Conservation (phyloP, 2,329 filamentous ascomycete genomes). For the Cordyceps cateniannulata region DNA sequence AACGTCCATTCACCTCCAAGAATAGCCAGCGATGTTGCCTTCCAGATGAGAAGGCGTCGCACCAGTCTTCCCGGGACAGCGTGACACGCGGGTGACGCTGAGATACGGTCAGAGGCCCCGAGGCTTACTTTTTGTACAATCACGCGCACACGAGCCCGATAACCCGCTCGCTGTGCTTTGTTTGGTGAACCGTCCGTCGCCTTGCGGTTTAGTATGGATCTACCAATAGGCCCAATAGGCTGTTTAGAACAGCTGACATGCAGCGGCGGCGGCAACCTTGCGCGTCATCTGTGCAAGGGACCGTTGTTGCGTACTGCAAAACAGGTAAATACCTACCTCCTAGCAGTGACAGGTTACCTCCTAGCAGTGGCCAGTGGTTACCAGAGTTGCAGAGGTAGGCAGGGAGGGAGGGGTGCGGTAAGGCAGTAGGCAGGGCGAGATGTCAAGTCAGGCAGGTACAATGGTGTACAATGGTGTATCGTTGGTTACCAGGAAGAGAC, state of each 20-base stretch:
- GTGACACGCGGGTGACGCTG: constrained; percentile 4
- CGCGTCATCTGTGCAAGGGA: constrained; percentile 2
- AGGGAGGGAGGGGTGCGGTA: background rate
- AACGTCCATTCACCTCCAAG: background rate
- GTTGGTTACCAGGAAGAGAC: background rate
- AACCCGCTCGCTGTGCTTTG: background rate
- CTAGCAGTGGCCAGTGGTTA: too few species aligned
- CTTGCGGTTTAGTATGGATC: background rate
- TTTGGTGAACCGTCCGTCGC: constrained; percentile 2
- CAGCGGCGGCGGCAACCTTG: constrained; percentile 5
- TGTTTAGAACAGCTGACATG: constrained; percentile 5
- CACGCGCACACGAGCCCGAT: background rate
- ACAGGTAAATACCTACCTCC: too few species aligned
- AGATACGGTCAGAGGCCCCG: background rate
- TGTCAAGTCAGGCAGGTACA: background rate
- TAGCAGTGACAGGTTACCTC: background rate
- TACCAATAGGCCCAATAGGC: background rate
- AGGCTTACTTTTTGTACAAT: constrained; percentile 5
- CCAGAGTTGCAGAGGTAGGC: too few species aligned
- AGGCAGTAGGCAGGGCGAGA: background rate
- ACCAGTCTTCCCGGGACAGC: background rate
- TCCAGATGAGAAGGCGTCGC: background rate
- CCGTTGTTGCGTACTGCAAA: background rate
- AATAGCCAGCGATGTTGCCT: background rate
- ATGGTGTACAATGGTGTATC: too few species aligned